Base-by-base conservation (phyloP, 2,329 filamentous ascomycete species). In the Fusarium fujikuroi region DNA sequence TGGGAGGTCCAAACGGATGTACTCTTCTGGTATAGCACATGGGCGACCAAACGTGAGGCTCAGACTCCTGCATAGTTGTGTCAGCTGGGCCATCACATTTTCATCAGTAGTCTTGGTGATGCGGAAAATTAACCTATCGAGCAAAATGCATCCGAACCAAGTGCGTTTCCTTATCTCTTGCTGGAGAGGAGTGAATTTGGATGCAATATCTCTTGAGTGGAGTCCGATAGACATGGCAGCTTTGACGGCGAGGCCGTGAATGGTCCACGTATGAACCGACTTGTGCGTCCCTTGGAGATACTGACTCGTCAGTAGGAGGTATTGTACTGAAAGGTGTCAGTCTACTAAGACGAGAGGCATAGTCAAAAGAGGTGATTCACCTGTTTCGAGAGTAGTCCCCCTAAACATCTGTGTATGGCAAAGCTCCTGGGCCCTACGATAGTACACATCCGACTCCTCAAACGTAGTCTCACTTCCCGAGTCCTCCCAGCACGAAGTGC, bases 241-340 rank as follows among this genome's bases (percentile, higher is more conserved):
- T 65, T 84, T 86, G 6, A 89, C 83, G 1, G 87, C 84, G 1
- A 89, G 80, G 0, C 88, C 87, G 68, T 89, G 88, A 0, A 86
- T 81, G 0, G 82, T 86, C 87, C 87, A 90, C 4, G 87, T 85
- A 60, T 88, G 84, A 5, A 87, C 80, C 0, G 87, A 88, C 25
- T 84, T 84, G 42, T 87, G 85, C 0, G 87, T 88, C 4, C 87
- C 86, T 72, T 89, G 87, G 0, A 89, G 80, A 63, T 89, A 89
- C 53, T 87, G 85, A 9, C 83, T 83, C 70, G 85, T 81, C 1
- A 89, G 66, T 0, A 89, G 79, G 12, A 88, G 80, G 46, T 83
- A 84, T 74, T 88, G 86, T 0, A 88, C 86, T 75, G 14, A 4
- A 12, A 4, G 4, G 3, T 9, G 9, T 42, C 12, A 65, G 54